Conservation (phyloP, 352 stramenopile genomes). For the Phytophthora fragariae region DNA sequence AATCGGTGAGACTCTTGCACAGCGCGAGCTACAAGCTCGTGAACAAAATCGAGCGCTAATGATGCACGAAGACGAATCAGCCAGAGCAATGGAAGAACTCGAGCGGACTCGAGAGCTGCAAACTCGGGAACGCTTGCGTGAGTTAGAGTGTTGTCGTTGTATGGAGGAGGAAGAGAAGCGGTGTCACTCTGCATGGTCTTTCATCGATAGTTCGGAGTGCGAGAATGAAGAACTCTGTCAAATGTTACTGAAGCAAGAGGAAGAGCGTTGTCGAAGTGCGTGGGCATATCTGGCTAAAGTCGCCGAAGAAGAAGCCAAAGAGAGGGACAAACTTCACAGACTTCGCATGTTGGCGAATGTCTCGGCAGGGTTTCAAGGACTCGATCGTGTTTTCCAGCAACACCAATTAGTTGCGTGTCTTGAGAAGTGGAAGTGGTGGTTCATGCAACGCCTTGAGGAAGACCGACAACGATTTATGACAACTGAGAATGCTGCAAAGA, state of each 20-base stretch:
- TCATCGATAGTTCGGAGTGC: slow-evolving; percentile 1
- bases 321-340: slow-evolving; percentile 8
- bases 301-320: slow-evolving; percentile 7
- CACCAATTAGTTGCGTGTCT: slow-evolving; percentile 8
- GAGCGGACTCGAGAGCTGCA: slow-evolving; percentile 8
- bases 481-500: slow-evolving; percentile 23
- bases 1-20: slow-evolving; percentile 27
- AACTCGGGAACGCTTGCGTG: slow-evolving; percentile 9
- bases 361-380: slow-evolving; percentile 12
- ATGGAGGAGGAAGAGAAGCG: slow-evolving; percentile 37
- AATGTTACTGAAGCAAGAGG: slow-evolving; percentile 27
- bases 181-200: slow-evolving; percentile 21
- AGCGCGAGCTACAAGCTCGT: slow-evolving; percentile 29
- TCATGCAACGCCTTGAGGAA: slow-evolving; percentile 3
- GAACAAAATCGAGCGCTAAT: slow-evolving; percentile 39
- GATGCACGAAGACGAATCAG: slow-evolving; percentile 44
- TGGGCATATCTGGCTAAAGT: slow-evolving; percentile 20
- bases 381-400: slow-evolving; percentile 14
- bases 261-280: slow-evolving; percentile 21
- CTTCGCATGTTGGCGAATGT: slow-evolving; percentile 1
- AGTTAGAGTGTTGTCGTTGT: slow-evolving; percentile 5
- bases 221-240: slow-evolving; percentile 20
- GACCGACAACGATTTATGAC: slow-evolving; percentile 3
- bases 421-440: slow-evolving; percentile 23
- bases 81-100: background rate